Evolutionary conservation across 2,329 filamentous ascomycete species (phyloP), one percentile per base, ranked within the genome.

Genomic region (Coniochaeta sp.): DNA sequence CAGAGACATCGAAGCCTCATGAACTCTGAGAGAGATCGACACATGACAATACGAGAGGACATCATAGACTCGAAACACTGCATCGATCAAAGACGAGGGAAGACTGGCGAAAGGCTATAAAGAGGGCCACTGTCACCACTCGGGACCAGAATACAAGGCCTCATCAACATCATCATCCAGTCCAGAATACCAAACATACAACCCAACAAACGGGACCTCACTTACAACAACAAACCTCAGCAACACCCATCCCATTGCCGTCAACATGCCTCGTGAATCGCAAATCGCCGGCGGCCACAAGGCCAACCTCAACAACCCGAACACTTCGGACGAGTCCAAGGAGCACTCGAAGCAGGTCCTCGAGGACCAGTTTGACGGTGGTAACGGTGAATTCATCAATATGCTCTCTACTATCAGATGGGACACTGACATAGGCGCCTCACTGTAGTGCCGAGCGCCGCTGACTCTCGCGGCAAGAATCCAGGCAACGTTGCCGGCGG

Each of bases 231-330:
- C 13, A 7, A n/a, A 33, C 27, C n/a, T 20, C n/a, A 48, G 46
- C 13, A 46, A 47, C 20, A 28, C 30, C 27, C 6, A 49, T 40
- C 32, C n/a, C 40, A 10, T 13, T 27, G 51, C 22, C 52, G 55
- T 55, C 64, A 73, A 57, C 35, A 78, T 77, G 73, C 64, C 73
- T 66, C 68, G 70, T 56, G 69, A 76, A 57, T 70, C 73, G 65
- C 75, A 80, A 56, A 60, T 79, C 56, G 72, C 76, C 57, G 76
- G 75, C 53, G 78, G 78, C 64, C 78, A 82, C 73, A 82, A 83
- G 72, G 78, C 78, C 53, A 78, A 73, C 62, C 59, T 81, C 55
- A 75, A 74, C 63, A 81, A 81, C 69, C 76, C 78, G 57, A 78
- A 79, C 63, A 74, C 71, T 51, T 80, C 77, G 0, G 61, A 78